Percentiles rank a stretch among this genome's conserved stretches.
Evolutionary conservation across 257 asterid genomes (phyloP).

Genomic region (Lycium barbarum): DNA sequence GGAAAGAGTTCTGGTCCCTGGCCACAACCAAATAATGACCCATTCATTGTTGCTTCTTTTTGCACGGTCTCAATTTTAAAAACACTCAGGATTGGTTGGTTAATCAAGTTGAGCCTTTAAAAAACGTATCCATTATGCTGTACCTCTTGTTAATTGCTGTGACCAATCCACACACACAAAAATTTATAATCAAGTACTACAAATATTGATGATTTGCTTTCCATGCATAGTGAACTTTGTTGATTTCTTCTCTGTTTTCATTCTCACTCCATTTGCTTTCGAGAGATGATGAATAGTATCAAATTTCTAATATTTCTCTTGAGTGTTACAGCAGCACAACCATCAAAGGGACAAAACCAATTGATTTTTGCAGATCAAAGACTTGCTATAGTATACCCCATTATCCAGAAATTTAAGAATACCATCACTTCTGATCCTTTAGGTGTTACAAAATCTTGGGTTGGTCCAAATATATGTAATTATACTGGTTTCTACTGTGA

Average conservation of each 20-base stretch:
- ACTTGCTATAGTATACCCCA: slow-evolving; percentile 64
- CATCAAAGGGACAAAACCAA: slow-evolving; percentile 30
- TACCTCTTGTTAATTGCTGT: background rate
- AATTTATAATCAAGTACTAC: background rate
- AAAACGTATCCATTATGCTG: background rate
- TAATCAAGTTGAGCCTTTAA: background rate
- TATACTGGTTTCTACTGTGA: slow-evolving; percentile 78
- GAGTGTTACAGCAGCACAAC: slow-evolving; percentile 25
- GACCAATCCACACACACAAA: background rate
- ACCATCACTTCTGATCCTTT: slow-evolving; percentile 68
- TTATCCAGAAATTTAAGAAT: slow-evolving; percentile 68
- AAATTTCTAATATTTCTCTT: background rate
- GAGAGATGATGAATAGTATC: background rate
- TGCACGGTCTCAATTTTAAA: slow-evolving; percentile 23
- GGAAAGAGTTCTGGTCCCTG: slow-evolving; percentile 16
- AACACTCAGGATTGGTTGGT: background rate
- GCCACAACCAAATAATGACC: slow-evolving; percentile 23
- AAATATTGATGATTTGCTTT: background rate
- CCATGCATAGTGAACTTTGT: background rate
- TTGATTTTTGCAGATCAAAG: slow-evolving; percentile 64
- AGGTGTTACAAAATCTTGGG: slow-evolving; percentile 68
- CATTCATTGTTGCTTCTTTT: slow-evolving; percentile 25
- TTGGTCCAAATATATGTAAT: slow-evolving; percentile 64
- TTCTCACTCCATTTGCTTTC: background rate
- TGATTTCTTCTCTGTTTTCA: background rate